These are phyloP conservation scores for Ogataea zsoltii DNA, from an alignment of 805 yeast species.

Conservation along the genomic window DNA sequence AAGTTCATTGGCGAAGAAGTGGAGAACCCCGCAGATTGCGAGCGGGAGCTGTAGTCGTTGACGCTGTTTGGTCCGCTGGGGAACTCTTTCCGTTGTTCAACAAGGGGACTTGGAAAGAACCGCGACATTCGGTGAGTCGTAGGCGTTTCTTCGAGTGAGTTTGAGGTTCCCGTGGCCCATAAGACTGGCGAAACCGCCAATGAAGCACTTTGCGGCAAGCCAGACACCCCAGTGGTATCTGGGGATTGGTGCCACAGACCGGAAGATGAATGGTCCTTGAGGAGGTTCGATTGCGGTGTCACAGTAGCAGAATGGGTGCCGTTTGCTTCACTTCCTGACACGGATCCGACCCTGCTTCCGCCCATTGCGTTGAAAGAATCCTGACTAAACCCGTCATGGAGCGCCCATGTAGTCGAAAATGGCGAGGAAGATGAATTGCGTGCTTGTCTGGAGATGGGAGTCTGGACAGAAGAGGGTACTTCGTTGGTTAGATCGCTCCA, in stretches of 20 bases:
- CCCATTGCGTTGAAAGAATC: neutral
- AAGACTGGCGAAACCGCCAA: constrained; percentile 25
- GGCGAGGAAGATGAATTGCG: constrained; percentile 2
- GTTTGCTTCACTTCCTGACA: neutral
- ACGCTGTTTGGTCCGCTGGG: neutral
- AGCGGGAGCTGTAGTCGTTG: constrained; percentile 15
- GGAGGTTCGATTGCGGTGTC: neutral
- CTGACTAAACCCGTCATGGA: neutral
- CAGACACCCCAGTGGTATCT: neutral
- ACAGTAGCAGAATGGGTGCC: neutral
- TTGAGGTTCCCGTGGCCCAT: constrained; percentile 25
- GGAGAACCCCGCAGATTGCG: constrained; percentile 24
- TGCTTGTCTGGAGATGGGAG: neutral
- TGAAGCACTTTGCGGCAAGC: constrained; percentile 4
- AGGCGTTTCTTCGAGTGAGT: constrained; percentile 26
- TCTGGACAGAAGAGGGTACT: constrained; percentile 3
- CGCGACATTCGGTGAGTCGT: constrained; percentile 31
- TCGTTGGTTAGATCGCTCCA: constrained; percentile 23
- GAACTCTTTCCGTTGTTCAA: constrained; percentile 24
- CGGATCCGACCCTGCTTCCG: neutral
- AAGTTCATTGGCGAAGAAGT: constrained; percentile 23
- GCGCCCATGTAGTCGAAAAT: neutral
- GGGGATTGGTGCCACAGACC: constrained; percentile 1
- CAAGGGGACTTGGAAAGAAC: constrained; percentile 37
- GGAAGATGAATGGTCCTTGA: neutral